phyloP scores from a whole-genome alignment of 1,284 basidiomycete species.

The Ceratorhiza oryzae-sativae region DNA sequence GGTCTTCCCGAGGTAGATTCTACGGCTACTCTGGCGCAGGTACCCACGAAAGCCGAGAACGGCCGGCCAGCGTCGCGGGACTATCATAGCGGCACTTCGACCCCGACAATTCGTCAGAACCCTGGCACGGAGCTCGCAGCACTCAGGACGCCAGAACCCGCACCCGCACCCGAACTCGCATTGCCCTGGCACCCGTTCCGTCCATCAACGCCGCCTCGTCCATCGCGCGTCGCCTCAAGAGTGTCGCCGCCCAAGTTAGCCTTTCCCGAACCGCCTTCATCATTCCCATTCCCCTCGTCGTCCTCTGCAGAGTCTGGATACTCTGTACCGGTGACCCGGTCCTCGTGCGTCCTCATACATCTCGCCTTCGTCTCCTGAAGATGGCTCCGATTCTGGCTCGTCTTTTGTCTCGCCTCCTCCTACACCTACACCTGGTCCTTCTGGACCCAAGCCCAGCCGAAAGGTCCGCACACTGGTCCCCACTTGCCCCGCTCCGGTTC shows the following conservation, averaged over 20 bases:
- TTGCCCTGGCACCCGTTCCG: conserved; percentile 20
- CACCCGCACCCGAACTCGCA: neutral
- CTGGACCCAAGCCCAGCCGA: neutral
- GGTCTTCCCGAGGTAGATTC: neutral
- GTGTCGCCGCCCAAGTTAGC: neutral
- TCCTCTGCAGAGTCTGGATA: conserved; percentile 10
- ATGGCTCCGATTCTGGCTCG: conserved; percentile 19
- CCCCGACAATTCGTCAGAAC: conserved; percentile 22
- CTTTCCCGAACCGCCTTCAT: conserved; percentile 16
- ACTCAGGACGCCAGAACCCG: neutral
- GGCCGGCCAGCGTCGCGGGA: neutral
- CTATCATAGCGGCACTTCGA: conserved; percentile 4
- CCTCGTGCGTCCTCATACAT: conserved; percentile 8
- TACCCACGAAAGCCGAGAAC: too few relatives aligned
- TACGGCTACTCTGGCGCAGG: neutral
- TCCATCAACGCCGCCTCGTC: conserved; percentile 11
- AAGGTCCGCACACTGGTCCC: conserved; percentile 11
- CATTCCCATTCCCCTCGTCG: neutral
- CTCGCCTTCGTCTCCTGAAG: neutral
- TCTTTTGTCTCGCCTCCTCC: conserved; percentile 32
- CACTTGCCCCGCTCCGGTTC: conserved; percentile 4
- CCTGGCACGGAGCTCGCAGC: conserved; percentile 9
- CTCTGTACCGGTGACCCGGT: neutral
- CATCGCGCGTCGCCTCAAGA: neutral
- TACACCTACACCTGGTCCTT: conserved; percentile 19